Conservation (phyloP, 2,329 filamentous ascomycete species). For the Macroventuria anomochaeta region DNA sequence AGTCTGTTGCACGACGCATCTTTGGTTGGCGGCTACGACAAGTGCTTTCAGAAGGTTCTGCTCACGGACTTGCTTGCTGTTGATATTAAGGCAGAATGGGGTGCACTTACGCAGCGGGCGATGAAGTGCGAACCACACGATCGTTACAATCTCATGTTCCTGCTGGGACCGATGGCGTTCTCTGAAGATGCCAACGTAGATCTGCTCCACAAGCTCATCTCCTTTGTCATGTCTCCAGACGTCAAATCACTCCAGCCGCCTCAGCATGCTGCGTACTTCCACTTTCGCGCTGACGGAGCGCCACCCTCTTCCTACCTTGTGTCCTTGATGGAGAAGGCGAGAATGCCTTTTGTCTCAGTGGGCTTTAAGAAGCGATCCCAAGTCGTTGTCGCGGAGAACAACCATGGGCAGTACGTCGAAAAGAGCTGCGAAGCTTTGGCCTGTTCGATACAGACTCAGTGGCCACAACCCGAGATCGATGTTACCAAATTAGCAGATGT, state of each 20-base stretch:
- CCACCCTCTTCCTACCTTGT: constrained; percentile 20
- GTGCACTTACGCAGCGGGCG: constrained; percentile 51
- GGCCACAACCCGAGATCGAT: constrained; percentile 49
- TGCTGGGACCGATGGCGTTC: constrained; percentile 56
- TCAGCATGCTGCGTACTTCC: constrained; percentile 32
- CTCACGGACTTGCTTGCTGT: constrained; percentile 51
- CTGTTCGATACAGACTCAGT: constrained; percentile 46
- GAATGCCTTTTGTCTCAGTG: constrained; percentile 42
- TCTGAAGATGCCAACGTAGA: constrained; percentile 47
- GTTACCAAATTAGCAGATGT: constrained; percentile 35
- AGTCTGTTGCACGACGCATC: constrained; percentile 43
- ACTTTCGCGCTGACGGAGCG: constrained; percentile 46
- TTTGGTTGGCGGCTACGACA: constrained; percentile 50
- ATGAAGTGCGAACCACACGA: constrained; percentile 31
- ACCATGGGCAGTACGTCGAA: constrained; percentile 28
- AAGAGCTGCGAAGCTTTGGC: constrained; percentile 51
- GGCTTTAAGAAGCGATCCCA: constrained; percentile 30
- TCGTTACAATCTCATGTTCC: constrained; percentile 54
- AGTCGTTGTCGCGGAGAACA: constrained; percentile 34
- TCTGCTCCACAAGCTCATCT: constrained; percentile 53
- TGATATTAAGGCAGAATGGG: constrained; percentile 53
- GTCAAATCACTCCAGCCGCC: constrained; percentile 52
- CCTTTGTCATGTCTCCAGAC: constrained; percentile 52
- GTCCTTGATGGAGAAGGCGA: constrained; percentile 26
- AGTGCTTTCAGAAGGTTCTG: constrained; percentile 39